Evolutionary conservation across 139 green algal genomes (phyloP).

Genomic region (Chloropicon primus): DNA sequence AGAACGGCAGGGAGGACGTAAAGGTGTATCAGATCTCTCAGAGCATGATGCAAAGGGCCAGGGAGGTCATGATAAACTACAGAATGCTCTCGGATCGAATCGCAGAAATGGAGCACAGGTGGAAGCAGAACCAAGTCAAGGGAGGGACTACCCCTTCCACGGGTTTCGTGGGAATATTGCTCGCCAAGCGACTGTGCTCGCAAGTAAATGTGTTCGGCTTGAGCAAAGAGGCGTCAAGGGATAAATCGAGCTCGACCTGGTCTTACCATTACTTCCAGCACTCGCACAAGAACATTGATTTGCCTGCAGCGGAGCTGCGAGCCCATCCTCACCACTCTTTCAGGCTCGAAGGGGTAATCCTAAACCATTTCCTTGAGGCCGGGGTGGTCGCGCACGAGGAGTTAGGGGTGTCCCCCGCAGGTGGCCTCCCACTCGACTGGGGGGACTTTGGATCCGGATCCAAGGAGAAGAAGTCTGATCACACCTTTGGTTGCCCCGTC

Average conservation of each 20-base stretch:
- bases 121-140: constrained; percentile 1
- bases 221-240: background rate
- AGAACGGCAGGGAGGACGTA: background rate
- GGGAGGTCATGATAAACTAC: background rate
- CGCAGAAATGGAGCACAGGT: background rate
- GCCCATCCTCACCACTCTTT: background rate
- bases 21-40: background rate
- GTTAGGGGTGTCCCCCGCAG: background rate
- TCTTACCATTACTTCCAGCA: constrained; percentile 2
- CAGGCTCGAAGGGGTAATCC: background rate
- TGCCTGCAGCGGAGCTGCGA: background rate
- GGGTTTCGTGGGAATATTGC: background rate
- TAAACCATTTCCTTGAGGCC: background rate
- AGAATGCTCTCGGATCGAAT: background rate
- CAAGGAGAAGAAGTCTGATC: too few species aligned
- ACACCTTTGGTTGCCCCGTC: background rate
- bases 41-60: background rate
- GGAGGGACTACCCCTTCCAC: constrained; percentile 1
- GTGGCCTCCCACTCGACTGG: background rate
- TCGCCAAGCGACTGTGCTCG: background rate
- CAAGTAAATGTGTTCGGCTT: constrained; percentile 1
- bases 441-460: too few species aligned
- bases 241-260: constrained; percentile 1
- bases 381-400: background rate
- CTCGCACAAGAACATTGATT: background rate